Evolutionary conservation across 352 stramenopile genomes (phyloP), one percentile per base, ranked within the genome.

Genomic region (Salisapilia sapeloensis): DNA sequence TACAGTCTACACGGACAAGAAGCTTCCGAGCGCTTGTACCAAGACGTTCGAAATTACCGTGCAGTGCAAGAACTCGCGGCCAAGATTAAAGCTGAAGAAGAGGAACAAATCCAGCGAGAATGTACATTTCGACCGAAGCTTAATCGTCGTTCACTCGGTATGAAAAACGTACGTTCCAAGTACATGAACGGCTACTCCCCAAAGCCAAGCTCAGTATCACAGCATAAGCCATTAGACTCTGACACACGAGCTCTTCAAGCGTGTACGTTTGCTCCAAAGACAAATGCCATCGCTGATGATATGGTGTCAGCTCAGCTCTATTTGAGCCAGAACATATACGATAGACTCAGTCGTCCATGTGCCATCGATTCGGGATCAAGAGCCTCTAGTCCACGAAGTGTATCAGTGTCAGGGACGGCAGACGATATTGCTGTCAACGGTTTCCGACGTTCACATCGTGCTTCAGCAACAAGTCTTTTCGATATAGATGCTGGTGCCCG

Each of bases 281-380:
- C 87, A 27, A 87, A 90, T 39, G 38, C 50, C 2, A 74, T 90
- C 38, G 52, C 54, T 35, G 47, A 56, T 2, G 69, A 81, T 24
- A 87, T 90, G 72, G 50, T 80, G 11, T 84, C 71, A 4, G 75
- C 75, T 0, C 75, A 90, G 38, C 52, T 86, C 30, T 87, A 90
- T 24, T 45, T 86, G 23, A 63, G 83, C 41, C 67, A 90, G 38
- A 77, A 90, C 34, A 85, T 90, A 33, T 85, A 80, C 49, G 67
- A 85, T 28, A 67, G 70, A 2, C 53, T 90, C 14, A 90, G 72
- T 35, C 66, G 63, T 2, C 63, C 66, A 1, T 80, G 63, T 29
- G 50, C 38, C 13, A n/a, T n/a, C n/a, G n/a, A n/a, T n/a, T n/a
- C n/a, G n/a, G n/a, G n/a, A n/a, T n/a, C n/a, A n/a, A n/a, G n/a